A percentile compares a stretch with the other conserved stretches of the same genome.
phyloP scores from a whole-genome alignment of 768 basidiomycete genomes.

The Leucosporidium yakuticum region DNA sequence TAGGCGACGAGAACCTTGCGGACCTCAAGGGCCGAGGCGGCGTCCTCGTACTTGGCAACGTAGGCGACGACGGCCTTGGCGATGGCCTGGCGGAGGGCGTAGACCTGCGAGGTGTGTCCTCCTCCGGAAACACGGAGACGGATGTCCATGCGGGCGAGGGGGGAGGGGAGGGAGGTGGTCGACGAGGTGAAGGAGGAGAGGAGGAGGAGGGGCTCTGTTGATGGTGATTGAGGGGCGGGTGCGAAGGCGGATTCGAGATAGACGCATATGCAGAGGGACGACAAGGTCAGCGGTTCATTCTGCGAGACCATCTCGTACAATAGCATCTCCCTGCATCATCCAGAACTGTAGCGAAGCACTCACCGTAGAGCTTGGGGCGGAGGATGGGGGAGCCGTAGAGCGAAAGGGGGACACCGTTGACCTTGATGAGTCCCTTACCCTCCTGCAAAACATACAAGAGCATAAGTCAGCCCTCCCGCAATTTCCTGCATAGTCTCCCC shows the following conservation, averaged over 20 bases:
- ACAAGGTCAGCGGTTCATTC: neutral
- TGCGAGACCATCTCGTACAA: too few relatives aligned
- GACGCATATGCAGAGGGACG: neutral
- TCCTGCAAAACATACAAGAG: slow-evolving; percentile 10
- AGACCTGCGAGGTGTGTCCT: slow-evolving; percentile 98
- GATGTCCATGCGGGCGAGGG: slow-evolving; percentile 82
- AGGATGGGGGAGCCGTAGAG: slow-evolving; percentile 93
- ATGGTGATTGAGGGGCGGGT: too few relatives aligned
- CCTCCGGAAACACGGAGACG: slow-evolving; percentile 97
- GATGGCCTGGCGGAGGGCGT: slow-evolving; percentile 98
- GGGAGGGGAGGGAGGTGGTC: slow-evolving; percentile 60
- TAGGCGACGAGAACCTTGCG: slow-evolving; percentile 97
- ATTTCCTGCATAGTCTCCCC: neutral
- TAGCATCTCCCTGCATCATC: too few relatives aligned
- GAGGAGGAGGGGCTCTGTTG: slow-evolving; percentile 66
- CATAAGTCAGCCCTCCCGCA: neutral
- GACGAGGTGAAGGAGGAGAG: slow-evolving; percentile 44
- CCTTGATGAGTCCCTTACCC: slow-evolving; percentile 89
- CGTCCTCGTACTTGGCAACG: slow-evolving; percentile 98
- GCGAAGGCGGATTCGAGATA: neutral
- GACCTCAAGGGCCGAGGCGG: slow-evolving; percentile 90
- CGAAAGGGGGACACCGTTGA: slow-evolving; percentile 94
- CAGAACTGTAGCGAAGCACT: slow-evolving; percentile 47
- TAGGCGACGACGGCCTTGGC: slow-evolving; percentile 96
- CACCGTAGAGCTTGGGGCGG: slow-evolving; percentile 84